Conservation (phyloP, 805 yeast species). For the Saturnispora mendoncae region DNA sequence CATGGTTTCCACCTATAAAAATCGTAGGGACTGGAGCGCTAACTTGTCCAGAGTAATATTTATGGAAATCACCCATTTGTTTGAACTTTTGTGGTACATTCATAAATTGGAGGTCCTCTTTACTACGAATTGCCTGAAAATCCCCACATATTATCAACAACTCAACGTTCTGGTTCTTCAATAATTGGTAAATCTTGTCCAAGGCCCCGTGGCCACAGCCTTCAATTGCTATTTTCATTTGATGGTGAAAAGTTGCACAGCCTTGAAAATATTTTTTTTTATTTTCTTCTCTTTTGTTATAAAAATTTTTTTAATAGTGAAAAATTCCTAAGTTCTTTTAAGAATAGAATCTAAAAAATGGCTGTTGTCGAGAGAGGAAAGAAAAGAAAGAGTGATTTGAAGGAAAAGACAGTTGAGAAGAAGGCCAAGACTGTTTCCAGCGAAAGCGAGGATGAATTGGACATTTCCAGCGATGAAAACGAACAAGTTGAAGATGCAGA, state of each 20-base stretch:
- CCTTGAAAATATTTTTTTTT: not conserved
- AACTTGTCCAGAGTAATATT: constrained; percentile 52
- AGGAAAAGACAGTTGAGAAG: constrained; percentile 11
- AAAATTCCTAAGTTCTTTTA: no score
- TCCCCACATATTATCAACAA: constrained; percentile 82
- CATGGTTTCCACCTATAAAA: constrained; percentile 94
- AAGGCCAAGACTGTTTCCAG: constrained; percentile 25
- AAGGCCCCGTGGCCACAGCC: constrained; percentile 90
- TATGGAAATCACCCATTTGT: constrained; percentile 67
- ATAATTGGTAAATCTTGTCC: constrained; percentile 41
- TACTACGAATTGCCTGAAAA: constrained; percentile 69
- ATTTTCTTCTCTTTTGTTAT: not conserved
- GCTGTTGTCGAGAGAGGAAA: constrained; percentile 16
- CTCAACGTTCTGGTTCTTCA: constrained; percentile 34
- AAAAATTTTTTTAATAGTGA: constrained; percentile 5
- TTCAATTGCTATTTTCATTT: constrained; percentile 52
- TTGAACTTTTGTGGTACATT: constrained; percentile 75
- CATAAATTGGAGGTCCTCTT: constrained; percentile 56
- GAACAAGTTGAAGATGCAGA: constrained; percentile 24
- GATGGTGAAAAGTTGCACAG: not conserved
- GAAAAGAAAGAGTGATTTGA: constrained; percentile 18
- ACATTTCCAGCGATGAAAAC: constrained; percentile 24
- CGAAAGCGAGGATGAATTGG: constrained; percentile 24
- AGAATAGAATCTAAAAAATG: no score
- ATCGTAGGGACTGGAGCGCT: constrained; percentile 70